Base-by-base conservation (phyloP, 768 basidiomycete species). In the Auricularia cornea region DNA sequence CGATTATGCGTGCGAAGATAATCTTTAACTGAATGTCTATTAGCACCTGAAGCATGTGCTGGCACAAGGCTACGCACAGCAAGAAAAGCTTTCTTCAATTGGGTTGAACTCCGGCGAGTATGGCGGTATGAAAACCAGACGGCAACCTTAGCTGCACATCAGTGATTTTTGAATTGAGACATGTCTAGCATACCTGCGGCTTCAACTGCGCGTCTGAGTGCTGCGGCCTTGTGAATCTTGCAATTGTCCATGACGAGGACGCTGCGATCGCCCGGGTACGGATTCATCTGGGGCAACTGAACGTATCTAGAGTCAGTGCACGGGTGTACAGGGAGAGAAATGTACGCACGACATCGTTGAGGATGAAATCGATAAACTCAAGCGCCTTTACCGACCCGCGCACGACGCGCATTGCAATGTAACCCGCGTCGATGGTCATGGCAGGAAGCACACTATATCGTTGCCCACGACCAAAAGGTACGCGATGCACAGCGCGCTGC, bases 71-170 rank as follows among this genome's bases (percentile, higher is more conserved):
- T 6, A 48, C 44, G 18, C 18, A 48, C 44, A 23, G 18, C 68
- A 64, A 61, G 72, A 73, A 65, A 75, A 76, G 3, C 67, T 69
- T 61, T 76, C 75, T 62, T 76, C 72, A 64, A 76, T 76, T 2
- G 73, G 75, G 56, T 74, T 76, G 32, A 75, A 66, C 60, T 76
- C 73, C 1, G 71, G 76, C 1, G 76, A 77, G 63, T 76, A 76
- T 1, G 74, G 66, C 5, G 73, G 75, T 1, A 75, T 66, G 63
- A 66, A 76, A 2, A 72, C 4, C 0, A 76, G 48, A 10, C 73
- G 59, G 33, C 66, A 66, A 14, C 69, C n/a, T n/a, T n/a, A n/a
- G n/a, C 75, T 71, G 57, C 20, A n/a, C 26, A 23, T 4, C 44
- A 3, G 44, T 3, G 4, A 16, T 3, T 35, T 4, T 12, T 4